Evolutionary conservation across 257 asterid species (phyloP).

Genomic region (Voacanga thouarsii): DNA sequence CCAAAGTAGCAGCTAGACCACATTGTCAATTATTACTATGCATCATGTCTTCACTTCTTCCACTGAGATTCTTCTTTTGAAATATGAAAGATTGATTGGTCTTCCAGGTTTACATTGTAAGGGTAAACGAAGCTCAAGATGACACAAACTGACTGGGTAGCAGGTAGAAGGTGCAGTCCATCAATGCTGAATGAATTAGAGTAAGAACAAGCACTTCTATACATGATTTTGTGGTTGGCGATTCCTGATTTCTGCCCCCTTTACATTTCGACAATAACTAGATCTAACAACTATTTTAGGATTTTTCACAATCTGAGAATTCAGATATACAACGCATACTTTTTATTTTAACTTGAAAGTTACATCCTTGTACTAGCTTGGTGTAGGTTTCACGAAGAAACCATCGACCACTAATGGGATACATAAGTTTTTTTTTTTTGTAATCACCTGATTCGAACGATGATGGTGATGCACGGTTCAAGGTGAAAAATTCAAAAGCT

Average conservation of each 20-base stretch:
- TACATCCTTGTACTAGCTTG: neutral
- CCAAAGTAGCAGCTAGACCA: neutral
- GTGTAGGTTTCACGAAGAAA: neutral
- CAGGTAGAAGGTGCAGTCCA: neutral
- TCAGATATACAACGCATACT: neutral
- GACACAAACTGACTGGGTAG: neutral
- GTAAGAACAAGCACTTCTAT: neutral
- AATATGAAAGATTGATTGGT: neutral
- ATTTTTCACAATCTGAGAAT: neutral
- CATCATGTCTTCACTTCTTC: neutral
- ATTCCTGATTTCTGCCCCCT: neutral
- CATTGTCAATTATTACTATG: neutral
- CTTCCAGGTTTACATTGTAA: constrained; percentile 18
- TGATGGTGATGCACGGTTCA: no score
- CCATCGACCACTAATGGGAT: neutral
- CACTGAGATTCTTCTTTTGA: neutral
- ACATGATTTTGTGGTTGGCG: neutral
- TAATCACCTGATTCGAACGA: no score
- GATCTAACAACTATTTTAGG: neutral
- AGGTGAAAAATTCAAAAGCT: no score
- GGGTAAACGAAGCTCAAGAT: constrained; percentile 18
- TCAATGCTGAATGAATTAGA: neutral
- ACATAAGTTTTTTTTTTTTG: no score
- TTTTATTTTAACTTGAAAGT: neutral
- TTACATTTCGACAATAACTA: neutral